Evolutionary conservation across 2,329 filamentous ascomycete species (phyloP).

Genomic region (Exophiala sideris): DNA sequence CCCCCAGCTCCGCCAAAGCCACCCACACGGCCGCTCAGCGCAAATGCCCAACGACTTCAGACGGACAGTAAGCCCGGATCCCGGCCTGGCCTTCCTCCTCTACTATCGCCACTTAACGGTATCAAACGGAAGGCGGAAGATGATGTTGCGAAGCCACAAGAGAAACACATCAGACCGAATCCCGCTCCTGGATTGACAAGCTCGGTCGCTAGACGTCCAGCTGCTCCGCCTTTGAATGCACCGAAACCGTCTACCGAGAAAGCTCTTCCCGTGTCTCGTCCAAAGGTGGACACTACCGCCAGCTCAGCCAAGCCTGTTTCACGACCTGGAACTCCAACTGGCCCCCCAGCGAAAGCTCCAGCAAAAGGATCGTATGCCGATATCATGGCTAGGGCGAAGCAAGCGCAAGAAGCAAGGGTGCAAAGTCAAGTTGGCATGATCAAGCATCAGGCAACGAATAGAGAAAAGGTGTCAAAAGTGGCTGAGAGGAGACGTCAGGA

Average conservation of each 20-base stretch:
- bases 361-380: slow-evolving; percentile 59
- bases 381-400: slow-evolving; percentile 57
- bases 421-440: slow-evolving; percentile 47
- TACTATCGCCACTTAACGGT: slow-evolving; percentile 17
- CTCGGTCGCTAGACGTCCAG: slow-evolving; percentile 12
- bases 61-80: slow-evolving; percentile 8
- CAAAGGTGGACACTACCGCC: slow-evolving; percentile 10
- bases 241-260: slow-evolving; percentile 13
- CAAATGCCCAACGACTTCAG: slow-evolving; percentile 14
- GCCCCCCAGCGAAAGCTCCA: slow-evolving; percentile 19
- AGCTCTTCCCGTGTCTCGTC: slow-evolving; percentile 4
- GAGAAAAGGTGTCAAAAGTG: slow-evolving; percentile 54
- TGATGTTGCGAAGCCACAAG: slow-evolving; percentile 5
- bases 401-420: slow-evolving; percentile 40
- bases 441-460: slow-evolving; percentile 53
- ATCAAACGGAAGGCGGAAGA: slow-evolving; percentile 28
- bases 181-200: slow-evolving; percentile 11
- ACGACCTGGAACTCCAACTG: slow-evolving; percentile 15
- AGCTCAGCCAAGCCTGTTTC: slow-evolving; percentile 6
- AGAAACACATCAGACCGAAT: slow-evolving; percentile 23
- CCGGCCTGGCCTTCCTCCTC: slow-evolving; percentile 7
- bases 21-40: slow-evolving; percentile 11
- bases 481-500: slow-evolving; percentile 45
- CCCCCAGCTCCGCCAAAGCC: slow-evolving; percentile 26
- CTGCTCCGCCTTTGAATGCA: slow-evolving; percentile 20